Evolutionary conservation across 1,284 basidiomycete species (phyloP), one percentile per base, ranked within the genome.

Genomic region (Naganishia cerealis): DNA sequence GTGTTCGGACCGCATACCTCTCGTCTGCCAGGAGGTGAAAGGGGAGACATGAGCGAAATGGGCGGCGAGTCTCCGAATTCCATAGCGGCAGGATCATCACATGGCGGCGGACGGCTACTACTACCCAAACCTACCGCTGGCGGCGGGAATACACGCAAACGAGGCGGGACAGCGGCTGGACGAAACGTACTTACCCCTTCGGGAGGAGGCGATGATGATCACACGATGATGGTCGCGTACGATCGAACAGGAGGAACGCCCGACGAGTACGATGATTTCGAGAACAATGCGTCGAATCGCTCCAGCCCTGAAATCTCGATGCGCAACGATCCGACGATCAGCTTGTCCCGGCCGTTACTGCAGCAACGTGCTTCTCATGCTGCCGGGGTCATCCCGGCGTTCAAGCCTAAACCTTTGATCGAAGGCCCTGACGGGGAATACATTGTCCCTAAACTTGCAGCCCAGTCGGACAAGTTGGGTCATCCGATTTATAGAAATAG

Each of bases 301-400:
- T 63, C 61, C 24, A 53, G 48, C 40, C 61, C 61, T 0, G 61
- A 63, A 18, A 63, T 63, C 7, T 36, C 29, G 21, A 63, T 63
- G 61, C 61, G 61, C 9, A 54, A 63, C 50, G 61, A 63, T 40
- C 61, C 61, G 36, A 63, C 50, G 15, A 63, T 63, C 21, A n/a
- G 36, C 9, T 24, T 62, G 21, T 21, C 59, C 29, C 46, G 61
- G 6, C 48, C 59, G 18, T 21, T 39, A 33, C 39, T 54, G 50
- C 61, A 52, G 38, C 26, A 12, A n/a, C 40, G 57, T n/a, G 57
- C 42, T 18, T 59, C 57, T 13, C 42, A 48, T 7, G n/a, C 48
- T 13, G 29, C 16, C 12, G 18, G 12, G 5, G 29, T 15, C 53
- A n/a, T 56, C 4, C 43, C 24, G 39, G n/a, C 29, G 15, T 21